Evolutionary conservation across 257 asterid genomes (phyloP), one percentile per base, ranked within the genome.

Genomic region (Solanum gracilifrons): DNA sequence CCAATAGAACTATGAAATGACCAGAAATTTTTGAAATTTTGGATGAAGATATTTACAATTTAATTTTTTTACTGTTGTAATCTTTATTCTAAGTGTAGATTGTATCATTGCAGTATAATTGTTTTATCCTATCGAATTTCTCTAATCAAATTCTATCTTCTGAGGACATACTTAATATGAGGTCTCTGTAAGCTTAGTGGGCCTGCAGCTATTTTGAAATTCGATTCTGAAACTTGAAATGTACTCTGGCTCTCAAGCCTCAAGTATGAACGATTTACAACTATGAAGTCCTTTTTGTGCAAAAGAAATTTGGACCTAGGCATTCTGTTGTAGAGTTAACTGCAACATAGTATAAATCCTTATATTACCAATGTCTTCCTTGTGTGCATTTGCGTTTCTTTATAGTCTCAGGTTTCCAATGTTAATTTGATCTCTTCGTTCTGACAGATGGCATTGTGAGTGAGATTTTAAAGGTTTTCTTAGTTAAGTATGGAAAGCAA

Each of bases 401-500:
- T 80, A 71, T 87, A 25, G 64, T 41, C 32, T 36, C 58, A n/a
- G 35, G 25, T 27, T 13, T 74, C 60, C 71, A 10, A 35, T 82
- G 85, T 66, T 84, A 66, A 85, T 79, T 41, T 68, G 21, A 74
- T 8, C 72, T 73, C 84, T 43, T 62, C 75, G 88, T 66, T 66
- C 29, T 89, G 66, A 88, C 94, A 96, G 98, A 96, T 93, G 96
- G 95, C 87, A 87, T 93, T 84, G 98, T 95, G 87, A 92, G 69
- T 73, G 94, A 93, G 88, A 89, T 94, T 74, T 66, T 96, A 90
- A 95, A 88, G 88, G 86, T 82, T 89, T 92, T 91, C 92, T 91
- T 96, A 92, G 92, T 89, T 75, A 95, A 93, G 91, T 90, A 92
- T 87, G 98, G 97, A 69, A 95, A 96, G 94, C 92, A 95, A 86